Base-by-base conservation (phyloP, 768 basidiomycete genomes). In the Tylopilus sp. region DNA sequence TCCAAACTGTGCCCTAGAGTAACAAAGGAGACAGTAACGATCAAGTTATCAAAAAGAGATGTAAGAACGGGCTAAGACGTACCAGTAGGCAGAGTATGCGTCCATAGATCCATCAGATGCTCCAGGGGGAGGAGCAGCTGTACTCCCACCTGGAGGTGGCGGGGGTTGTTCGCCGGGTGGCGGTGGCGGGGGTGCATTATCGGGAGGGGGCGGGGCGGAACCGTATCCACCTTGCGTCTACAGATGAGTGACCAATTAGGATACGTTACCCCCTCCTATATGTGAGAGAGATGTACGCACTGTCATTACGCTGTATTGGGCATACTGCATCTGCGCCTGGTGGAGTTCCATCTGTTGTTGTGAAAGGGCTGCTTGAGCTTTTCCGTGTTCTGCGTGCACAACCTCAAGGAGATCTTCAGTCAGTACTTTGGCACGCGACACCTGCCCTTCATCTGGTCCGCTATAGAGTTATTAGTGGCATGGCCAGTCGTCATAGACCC, bases 351-450 rank as follows among this genome's bases (percentile, higher is more conserved):
- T 86, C 69, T 91, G 89, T 66, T 91, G 87, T 47, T 88, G 88
- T 45, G 77, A 75, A 5, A 88, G 67, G 12, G 79, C 65, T 3
- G 73, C 58, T 53, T 80, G 78, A 47, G 92, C 86, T 69, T 98
- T 95, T 23, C 79, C 83, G 63, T 94, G 91, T 66, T 98, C 93
- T 55, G 82, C 77, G 17, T 80, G 80, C 9, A 98, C 91, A n/a
- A 97, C 93, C 35, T 86, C 78, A 10, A 95, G 78, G 2, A 98
- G 79, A 64, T 98, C 94, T 57, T 94, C 89, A 1, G 92, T 91
- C 23, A 95, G 72, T 7, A 83, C 84, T 69, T 91, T 91, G 4
- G 94, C 95, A 40, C 89, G 83, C 20, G 85, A 85, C 1, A 95
- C 86, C 73, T 93, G 90, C 12, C 79, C 80, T 56, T 92, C 88